Evolutionary conservation across 306 rosid species (phyloP).

Genomic region (Quercus berberidifolia): DNA sequence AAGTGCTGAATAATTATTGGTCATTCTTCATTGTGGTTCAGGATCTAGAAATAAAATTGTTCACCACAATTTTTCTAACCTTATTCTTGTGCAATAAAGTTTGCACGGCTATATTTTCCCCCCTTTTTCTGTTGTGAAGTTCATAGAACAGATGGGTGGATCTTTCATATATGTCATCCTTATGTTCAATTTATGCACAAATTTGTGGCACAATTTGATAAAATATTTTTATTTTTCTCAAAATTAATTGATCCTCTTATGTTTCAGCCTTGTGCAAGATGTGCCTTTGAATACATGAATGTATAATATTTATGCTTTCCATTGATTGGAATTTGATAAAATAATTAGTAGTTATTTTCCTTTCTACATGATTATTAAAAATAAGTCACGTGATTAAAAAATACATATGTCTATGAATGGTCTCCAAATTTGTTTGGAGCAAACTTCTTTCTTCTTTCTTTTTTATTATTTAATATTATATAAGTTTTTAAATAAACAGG

Average conservation of each 20-base stretch:
- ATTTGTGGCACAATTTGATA: constrained; percentile 1
- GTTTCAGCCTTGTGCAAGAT: not conserved
- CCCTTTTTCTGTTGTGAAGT: not conserved
- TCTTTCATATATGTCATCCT: not conserved
- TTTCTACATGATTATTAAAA: not conserved
- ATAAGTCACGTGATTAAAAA: no score
- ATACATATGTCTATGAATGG: no score
- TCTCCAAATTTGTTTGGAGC: no score
- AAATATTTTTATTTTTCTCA: constrained; percentile 5
- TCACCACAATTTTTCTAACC: not conserved
- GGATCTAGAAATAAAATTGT: constrained; percentile 19
- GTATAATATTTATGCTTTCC: not conserved
- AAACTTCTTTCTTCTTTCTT: no score
- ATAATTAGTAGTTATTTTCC: not conserved
- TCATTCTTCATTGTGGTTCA: constrained; percentile 4
- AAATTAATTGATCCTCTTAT: not conserved
- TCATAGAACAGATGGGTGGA: not conserved
- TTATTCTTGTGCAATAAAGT: not conserved
- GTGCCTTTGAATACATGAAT: not conserved
- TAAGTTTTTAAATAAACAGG: no score
- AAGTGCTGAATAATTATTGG: not conserved
- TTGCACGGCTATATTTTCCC: not conserved
- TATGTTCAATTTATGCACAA: not conserved
- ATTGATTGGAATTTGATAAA: not conserved
- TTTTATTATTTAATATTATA: no score